phyloP scores from a whole-genome alignment of 306 rosid genomes.

The Gillenia trifoliata region DNA sequence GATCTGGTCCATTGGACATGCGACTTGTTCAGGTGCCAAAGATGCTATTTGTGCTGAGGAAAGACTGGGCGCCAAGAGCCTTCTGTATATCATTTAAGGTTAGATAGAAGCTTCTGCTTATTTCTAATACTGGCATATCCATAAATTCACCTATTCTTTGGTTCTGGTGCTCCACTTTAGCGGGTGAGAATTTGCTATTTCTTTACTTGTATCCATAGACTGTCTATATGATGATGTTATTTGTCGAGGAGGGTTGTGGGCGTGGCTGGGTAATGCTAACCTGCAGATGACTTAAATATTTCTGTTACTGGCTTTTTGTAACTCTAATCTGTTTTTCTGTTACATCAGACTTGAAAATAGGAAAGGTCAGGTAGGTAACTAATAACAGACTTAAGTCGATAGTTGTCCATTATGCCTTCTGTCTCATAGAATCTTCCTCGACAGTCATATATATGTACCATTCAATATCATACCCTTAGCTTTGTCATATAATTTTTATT shows the following conservation, averaged over 20 bases:
- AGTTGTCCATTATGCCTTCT: background rate
- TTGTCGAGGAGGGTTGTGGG: background rate
- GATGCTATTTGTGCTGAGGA: conserved; percentile 70
- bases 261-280: background rate
- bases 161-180: background rate
- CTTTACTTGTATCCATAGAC: background rate
- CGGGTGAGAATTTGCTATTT: background rate
- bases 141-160: background rate
- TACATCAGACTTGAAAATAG: background rate
- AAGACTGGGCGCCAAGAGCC: conserved; percentile 75
- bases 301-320: background rate
- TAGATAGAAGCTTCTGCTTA: conserved; percentile 7
- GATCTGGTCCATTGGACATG: conserved; percentile 74
- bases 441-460: background rate
- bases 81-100: conserved; percentile 95
- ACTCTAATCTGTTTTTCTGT: background rate
- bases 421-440: background rate
- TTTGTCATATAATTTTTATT: background rate
- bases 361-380: background rate
- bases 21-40: conserved; percentile 89
- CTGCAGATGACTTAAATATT: background rate
- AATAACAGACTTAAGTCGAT: background rate
- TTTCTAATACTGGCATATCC: background rate
- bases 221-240: background rate
- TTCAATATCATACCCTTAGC: background rate